These are phyloP conservation scores for Hypoxylon sp. DNA, from an alignment of 2,329 filamentous ascomycete species.

Conservation along the genomic window DNA sequence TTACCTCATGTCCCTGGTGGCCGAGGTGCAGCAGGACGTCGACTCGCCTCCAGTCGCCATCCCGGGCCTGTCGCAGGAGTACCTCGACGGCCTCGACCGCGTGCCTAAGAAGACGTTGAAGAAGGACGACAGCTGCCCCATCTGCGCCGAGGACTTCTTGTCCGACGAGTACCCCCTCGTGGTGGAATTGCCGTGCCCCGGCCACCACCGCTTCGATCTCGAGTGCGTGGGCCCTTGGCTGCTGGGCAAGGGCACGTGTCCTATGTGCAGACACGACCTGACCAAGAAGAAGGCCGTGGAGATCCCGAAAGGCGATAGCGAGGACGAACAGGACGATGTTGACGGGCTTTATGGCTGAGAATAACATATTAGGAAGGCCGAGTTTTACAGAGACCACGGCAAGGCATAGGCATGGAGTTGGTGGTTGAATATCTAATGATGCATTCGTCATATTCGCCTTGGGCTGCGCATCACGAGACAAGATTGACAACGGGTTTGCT, in stretches of 20 bases:
- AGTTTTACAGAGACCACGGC: slow-evolving; percentile 8
- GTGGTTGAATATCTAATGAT: slow-evolving; percentile 15
- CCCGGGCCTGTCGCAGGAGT: slow-evolving; percentile 64
- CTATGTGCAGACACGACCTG: slow-evolving; percentile 68
- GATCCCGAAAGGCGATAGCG: slow-evolving; percentile 55
- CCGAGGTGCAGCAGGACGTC: slow-evolving; percentile 58
- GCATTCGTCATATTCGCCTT: neutral
- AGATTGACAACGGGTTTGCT: neutral
- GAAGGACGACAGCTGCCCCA: slow-evolving; percentile 64
- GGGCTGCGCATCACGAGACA: neutral
- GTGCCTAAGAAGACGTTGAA: slow-evolving; percentile 60
- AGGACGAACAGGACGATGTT: slow-evolving; percentile 61
- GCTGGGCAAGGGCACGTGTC: slow-evolving; percentile 69
- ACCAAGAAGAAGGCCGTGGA: slow-evolving; percentile 57
- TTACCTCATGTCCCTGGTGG: slow-evolving; percentile 60
- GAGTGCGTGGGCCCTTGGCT: slow-evolving; percentile 74
- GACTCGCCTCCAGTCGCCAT: slow-evolving; percentile 60
- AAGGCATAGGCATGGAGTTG: slow-evolving; percentile 9
- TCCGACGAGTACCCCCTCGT: slow-evolving; percentile 70
- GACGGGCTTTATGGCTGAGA: slow-evolving; percentile 56
- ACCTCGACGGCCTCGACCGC: slow-evolving; percentile 66
- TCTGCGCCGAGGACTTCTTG: slow-evolving; percentile 68
- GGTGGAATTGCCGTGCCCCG: slow-evolving; percentile 69
- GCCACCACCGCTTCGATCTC: slow-evolving; percentile 67
- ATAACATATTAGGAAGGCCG: neutral